Evolutionary conservation across 2,329 filamentous ascomycete species (phyloP), one percentile per base, ranked within the genome.

Genomic region (Boeremia exigua): DNA sequence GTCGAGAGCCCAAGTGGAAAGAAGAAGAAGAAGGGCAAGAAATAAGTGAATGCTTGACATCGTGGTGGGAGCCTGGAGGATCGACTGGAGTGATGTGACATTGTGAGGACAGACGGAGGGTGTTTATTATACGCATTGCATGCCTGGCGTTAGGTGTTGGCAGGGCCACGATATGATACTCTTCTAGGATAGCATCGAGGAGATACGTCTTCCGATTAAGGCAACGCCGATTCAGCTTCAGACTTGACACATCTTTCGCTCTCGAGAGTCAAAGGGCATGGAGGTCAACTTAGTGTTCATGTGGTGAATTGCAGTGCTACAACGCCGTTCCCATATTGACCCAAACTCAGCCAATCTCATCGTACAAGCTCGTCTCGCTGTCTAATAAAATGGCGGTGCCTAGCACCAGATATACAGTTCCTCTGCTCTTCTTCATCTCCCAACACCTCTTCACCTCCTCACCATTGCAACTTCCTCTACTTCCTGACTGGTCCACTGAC

Each of bases 11-110:
- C 79, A 80, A 17, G 75, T 76, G 29, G 75, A 74, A 57, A 70
- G 78, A 65, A 81, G 85, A 86, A 86, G 81, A 88, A 86, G 80
- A 88, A 87, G 81, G 52, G 39, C 85, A 88, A 75, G 87, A 73
- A 77, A 17, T 44, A 34, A 52, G 43, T 11, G 48, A 32, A 30
- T 34, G 38, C 9, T 8, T 47, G 39, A 43, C 17, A n/a, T 27
- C 23, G 48, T 29, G 27, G 40, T 44, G 10, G 9, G 2, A 30
- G 12, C 7, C 9, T 32, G 5, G 28, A 33, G 12, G 2, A 14
- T 5, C 3, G 14, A 25, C 1, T 27, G 9, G 23, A 2, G 6
- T 3, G 11, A 15, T 44, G 40, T 39, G 34, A 23, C 10, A 27
- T 28, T 27, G 27, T 12, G 19, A 15, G n/a, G 42, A 32, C 7